phyloP scores from a whole-genome alignment of 1,139 yeast species.

The Lodderomyces pseudojiufengensis region DNA sequence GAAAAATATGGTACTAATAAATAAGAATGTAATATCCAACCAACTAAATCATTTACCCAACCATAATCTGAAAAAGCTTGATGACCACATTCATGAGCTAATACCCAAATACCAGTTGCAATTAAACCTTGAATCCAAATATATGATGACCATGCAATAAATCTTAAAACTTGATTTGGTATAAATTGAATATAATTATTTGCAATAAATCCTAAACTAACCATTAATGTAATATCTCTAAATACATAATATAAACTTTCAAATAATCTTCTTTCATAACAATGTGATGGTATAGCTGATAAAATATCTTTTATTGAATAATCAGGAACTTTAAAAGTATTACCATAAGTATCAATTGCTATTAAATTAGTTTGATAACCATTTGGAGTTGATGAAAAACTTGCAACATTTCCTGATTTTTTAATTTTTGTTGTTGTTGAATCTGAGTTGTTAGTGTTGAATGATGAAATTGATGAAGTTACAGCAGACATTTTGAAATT shows the following conservation, averaged over 20 bases:
- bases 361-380: slow-evolving; percentile 18
- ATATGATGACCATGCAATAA: slow-evolving; percentile 55
- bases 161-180: slow-evolving; percentile 42
- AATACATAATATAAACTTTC: slow-evolving; percentile 53
- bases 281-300: slow-evolving; percentile 57
- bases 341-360: slow-evolving; percentile 53
- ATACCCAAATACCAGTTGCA: slow-evolving; percentile 57
- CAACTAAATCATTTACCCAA: slow-evolving; percentile 52
- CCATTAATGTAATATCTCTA: slow-evolving; percentile 50
- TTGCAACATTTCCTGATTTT: slow-evolving; percentile 37
- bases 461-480: slow-evolving; percentile 9
- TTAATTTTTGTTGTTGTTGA: slow-evolving; percentile 16
- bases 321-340: slow-evolving; percentile 59
- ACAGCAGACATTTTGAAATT: slow-evolving; percentile 13
- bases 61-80: slow-evolving; percentile 58
- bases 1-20: slow-evolving; percentile 59
- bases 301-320: slow-evolving; percentile 60
- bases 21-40: slow-evolving; percentile 59
- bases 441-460: slow-evolving; percentile 6
- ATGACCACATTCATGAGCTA: slow-evolving; percentile 68
- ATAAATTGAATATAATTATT: slow-evolving; percentile 49
- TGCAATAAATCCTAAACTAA: slow-evolving; percentile 43
- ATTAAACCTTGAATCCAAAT: slow-evolving; percentile 42
- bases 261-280: slow-evolving; percentile 53
- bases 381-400: slow-evolving; percentile 22